These are phyloP conservation scores for Phytopythium litorale DNA, from an alignment of 352 stramenopile species.

Conservation along the genomic window DNA sequence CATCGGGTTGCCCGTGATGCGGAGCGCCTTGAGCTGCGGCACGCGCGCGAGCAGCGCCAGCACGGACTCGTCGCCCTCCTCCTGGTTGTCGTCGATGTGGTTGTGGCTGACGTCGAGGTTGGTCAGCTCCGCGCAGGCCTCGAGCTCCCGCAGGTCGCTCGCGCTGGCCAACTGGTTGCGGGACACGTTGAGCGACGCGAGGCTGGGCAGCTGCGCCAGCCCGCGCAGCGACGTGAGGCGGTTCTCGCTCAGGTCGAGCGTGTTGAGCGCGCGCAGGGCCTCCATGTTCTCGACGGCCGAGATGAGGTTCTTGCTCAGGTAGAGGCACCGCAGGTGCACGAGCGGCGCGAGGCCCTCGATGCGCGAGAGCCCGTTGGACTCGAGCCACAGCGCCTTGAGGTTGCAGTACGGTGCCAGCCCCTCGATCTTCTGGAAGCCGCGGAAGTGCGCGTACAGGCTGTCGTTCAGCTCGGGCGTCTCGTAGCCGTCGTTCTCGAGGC, in stretches of 20 bases:
- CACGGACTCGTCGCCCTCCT: constrained; percentile 53
- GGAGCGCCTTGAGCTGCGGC: constrained; percentile 68
- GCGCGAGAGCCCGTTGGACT: constrained; percentile 90
- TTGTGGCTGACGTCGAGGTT: constrained; percentile 94
- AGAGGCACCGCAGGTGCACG: constrained; percentile 87
- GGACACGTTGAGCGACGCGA: constrained; percentile 89
- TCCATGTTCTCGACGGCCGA: constrained; percentile 70
- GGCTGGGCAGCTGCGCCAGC: constrained; percentile 61
- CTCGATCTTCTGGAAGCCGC: constrained; percentile 93
- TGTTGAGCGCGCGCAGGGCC: constrained; percentile 77
- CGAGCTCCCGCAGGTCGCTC: constrained; percentile 72
- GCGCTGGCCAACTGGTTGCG: constrained; percentile 85
- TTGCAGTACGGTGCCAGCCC: constrained; percentile 92
- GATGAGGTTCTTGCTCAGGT: constrained; percentile 93
- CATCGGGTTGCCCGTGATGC: constrained; percentile 88
- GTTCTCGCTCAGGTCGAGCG: constrained; percentile 92
- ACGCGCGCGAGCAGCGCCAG: constrained; percentile 82
- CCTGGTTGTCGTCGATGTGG: constrained; percentile 65
- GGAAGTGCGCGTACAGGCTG: constrained; percentile 92
- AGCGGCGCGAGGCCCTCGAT: constrained; percentile 82
- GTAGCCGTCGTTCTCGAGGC: constrained; percentile 92
- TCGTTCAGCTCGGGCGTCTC: constrained; percentile 95
- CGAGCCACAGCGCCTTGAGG: constrained; percentile 94
- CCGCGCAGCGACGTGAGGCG: constrained; percentile 79
- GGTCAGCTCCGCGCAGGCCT: constrained; percentile 60